Percentiles rank a stretch among this genome's conserved stretches.
Evolutionary conservation across 2,329 filamentous ascomycete genomes (phyloP).

Genomic region (Lecanicillium sp.): DNA sequence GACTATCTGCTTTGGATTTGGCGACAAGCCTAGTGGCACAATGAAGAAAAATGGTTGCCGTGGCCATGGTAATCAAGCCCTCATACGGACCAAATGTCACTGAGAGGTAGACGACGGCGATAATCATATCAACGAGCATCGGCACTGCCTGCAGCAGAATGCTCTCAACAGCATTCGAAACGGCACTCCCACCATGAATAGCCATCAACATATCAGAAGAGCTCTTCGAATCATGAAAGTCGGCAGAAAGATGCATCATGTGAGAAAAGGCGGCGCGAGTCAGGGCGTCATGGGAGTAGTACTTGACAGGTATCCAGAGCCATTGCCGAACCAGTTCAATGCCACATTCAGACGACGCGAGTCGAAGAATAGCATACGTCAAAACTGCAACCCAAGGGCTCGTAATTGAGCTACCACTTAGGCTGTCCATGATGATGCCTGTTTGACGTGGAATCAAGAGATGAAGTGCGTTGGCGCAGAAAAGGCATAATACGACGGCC

Average conservation of each 20-base stretch:
- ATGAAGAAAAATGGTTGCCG: conserved; percentile 47
- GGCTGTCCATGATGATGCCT: conserved; percentile 66
- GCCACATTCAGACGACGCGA: conserved; percentile 47
- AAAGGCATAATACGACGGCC: conserved; percentile 58
- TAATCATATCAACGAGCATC: conserved; percentile 50
- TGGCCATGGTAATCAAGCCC: conserved; percentile 52
- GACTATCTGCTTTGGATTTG: conserved; percentile 38
- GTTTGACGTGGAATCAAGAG: conserved; percentile 74
- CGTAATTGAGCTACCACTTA: conserved; percentile 41
- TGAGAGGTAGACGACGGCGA: conserved; percentile 53
- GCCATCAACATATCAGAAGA: conserved; percentile 50
- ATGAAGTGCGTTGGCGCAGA: conserved; percentile 65
- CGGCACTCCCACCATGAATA: conserved; percentile 43
- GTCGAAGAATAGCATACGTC: conserved; percentile 40
- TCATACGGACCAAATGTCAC: conserved; percentile 52
- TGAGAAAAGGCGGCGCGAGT: conserved; percentile 49
- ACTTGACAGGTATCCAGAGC: conserved; percentile 51
- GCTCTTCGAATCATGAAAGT: conserved; percentile 54
- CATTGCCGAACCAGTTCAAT: conserved; percentile 44
- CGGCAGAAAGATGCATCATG: conserved; percentile 51
- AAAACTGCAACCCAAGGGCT: conserved; percentile 45
- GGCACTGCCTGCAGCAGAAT: conserved; percentile 50
- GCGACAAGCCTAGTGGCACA: conserved; percentile 44
- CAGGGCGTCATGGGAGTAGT: conserved; percentile 45
- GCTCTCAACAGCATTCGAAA: conserved; percentile 49